These are phyloP conservation scores for Ophiognomonia clavigignenti-juglandacearum DNA, from an alignment of 2,329 filamentous ascomycete genomes.

Conservation along the genomic window DNA sequence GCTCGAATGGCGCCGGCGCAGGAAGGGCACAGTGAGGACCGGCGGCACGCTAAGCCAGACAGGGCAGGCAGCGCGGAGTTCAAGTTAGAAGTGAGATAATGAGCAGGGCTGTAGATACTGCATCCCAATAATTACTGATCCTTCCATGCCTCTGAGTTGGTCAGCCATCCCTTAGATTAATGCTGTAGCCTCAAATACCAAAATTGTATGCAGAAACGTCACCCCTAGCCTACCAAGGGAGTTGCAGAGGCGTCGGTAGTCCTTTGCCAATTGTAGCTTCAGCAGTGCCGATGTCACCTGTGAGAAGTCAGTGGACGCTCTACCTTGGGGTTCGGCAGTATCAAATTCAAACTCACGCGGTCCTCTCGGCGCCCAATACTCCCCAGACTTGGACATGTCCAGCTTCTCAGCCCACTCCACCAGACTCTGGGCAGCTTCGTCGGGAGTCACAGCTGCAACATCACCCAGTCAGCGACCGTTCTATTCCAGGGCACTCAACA, in stretches of 20 bases:
- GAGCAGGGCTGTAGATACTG: too few relatives aligned
- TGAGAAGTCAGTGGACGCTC: slow-evolving; percentile 1
- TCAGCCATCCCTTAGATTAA: too few relatives aligned
- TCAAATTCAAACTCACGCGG: slow-evolving; percentile 39
- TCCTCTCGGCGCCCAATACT: slow-evolving; percentile 70
- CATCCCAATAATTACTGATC: too few relatives aligned
- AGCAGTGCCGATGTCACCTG: slow-evolving; percentile 61
- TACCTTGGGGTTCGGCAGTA: neutral
- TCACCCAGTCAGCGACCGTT: slow-evolving; percentile 8
- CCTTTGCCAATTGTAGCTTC: slow-evolving; percentile 57
- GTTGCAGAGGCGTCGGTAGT: slow-evolving; percentile 57
- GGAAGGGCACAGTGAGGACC: too few relatives aligned
- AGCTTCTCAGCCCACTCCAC: slow-evolving; percentile 58
- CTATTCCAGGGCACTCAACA: neutral
- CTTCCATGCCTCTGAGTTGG: too few relatives aligned
- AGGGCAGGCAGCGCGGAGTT: too few relatives aligned
- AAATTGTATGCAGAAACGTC: neutral
- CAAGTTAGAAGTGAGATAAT: too few relatives aligned
- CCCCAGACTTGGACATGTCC: slow-evolving; percentile 60
- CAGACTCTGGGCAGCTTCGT: slow-evolving; percentile 60
- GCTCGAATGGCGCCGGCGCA: too few relatives aligned
- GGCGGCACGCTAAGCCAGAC: too few relatives aligned
- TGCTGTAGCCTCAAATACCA: neutral
- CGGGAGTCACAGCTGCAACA: slow-evolving; percentile 61
- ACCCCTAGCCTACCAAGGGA: slow-evolving; percentile 53